Evolutionary conservation across 2,329 filamentous ascomycete genomes (phyloP).

Genomic region (Cryphonectria carpinicola): DNA sequence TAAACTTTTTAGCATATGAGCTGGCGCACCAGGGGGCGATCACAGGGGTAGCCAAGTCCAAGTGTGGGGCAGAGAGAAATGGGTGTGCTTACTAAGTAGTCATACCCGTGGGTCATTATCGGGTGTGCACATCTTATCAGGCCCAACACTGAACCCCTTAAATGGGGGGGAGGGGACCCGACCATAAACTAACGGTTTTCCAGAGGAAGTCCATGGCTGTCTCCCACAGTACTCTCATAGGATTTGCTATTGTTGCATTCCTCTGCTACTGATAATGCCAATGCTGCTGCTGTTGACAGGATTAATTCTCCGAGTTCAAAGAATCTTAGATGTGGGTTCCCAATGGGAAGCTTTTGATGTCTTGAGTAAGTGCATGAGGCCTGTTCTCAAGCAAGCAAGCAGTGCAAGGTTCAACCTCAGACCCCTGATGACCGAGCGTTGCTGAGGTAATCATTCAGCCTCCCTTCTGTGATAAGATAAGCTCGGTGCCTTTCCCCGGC

Average conservation of each 20-base stretch:
- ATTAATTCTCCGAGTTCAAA: neutral
- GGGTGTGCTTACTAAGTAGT: neutral
- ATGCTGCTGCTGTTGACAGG: neutral
- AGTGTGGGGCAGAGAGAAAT: neutral
- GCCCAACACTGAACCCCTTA: neutral
- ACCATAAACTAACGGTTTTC: neutral
- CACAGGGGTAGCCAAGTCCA: neutral
- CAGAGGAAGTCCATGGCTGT: neutral
- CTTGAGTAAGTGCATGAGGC: neutral
- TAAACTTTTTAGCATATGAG: constrained; percentile 24
- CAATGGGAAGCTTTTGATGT: neutral
- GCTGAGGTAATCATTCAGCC: neutral
- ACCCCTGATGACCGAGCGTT: neutral
- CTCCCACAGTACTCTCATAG: neutral
- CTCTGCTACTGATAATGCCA: neutral
- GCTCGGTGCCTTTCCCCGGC: constrained; percentile 2
- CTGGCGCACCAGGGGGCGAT: constrained; percentile 22
- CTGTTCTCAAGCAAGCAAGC: neutral
- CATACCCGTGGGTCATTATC: neutral
- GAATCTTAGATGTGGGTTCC: neutral
- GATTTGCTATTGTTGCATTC: neutral
- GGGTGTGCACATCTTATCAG: neutral
- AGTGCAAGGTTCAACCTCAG: neutral
- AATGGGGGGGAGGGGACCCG: neutral
- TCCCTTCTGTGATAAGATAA: constrained; percentile 10